A percentile compares a stretch with the other conserved stretches of the same genome.
Conservation (phyloP, 306 rosid species). For the Heteromeles arbutifolia region DNA sequence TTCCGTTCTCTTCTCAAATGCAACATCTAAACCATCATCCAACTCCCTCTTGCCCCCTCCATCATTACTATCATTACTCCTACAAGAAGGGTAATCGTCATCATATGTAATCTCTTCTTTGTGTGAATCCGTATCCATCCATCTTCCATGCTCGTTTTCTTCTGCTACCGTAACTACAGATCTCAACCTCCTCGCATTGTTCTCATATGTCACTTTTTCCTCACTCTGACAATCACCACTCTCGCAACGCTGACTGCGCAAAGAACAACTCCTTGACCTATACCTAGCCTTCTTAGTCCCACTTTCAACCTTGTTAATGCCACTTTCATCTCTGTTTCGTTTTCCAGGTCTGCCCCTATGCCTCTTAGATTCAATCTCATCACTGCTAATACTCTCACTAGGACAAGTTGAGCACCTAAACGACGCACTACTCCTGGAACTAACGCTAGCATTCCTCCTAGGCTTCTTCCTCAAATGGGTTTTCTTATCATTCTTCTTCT, state of each 20-base stretch:
- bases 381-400: constrained; percentile 30
- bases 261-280: constrained; percentile 55
- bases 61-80: constrained; percentile 63
- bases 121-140: constrained; percentile 26
- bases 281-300: constrained; percentile 37
- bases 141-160: constrained; percentile 32
- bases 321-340: constrained; percentile 35
- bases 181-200: constrained; percentile 43
- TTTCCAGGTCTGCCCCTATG: constrained; percentile 36
- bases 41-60: constrained; percentile 43
- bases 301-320: constrained; percentile 28
- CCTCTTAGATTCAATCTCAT: constrained; percentile 32
- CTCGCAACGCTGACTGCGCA: constrained; percentile 28
- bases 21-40: constrained; percentile 24
- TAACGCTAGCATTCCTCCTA: constrained; percentile 43
- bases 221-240: constrained; percentile 26
- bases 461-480: constrained; percentile 39
- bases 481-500: constrained; percentile 45
- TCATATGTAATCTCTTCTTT: constrained; percentile 60
- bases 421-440: constrained; percentile 34
- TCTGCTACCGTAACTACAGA: constrained; percentile 51
- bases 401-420: constrained; percentile 46
- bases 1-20: constrained; percentile 24
- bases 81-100: constrained; percentile 59
- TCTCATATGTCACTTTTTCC: constrained; percentile 29